These are phyloP conservation scores for Periconia macrospinosa DNA, from an alignment of 2,329 filamentous ascomycete genomes.

Conservation along the genomic window DNA sequence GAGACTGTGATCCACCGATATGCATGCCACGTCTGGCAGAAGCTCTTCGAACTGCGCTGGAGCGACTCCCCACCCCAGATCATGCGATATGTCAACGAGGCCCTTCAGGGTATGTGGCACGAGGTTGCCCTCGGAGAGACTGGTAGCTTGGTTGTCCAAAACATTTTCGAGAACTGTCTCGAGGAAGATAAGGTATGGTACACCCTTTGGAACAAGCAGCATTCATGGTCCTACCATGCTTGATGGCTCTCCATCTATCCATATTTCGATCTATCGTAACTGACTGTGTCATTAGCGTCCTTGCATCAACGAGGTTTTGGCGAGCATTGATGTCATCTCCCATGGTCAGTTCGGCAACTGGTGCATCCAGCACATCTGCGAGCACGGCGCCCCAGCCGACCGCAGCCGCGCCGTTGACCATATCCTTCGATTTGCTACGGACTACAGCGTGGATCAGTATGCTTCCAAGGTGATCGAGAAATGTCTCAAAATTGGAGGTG, in stretches of 20 bases:
- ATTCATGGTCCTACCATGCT: no score
- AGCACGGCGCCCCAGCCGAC: slow-evolving; percentile 89
- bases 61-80: slow-evolving; percentile 92
- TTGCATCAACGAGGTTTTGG: slow-evolving; percentile 94
- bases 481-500: slow-evolving; percentile 92
- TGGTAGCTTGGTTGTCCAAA: slow-evolving; percentile 95
- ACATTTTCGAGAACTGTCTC: slow-evolving; percentile 98
- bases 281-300: slow-evolving; percentile 66
- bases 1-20: slow-evolving; percentile 99
- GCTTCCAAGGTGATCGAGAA: slow-evolving; percentile 99
- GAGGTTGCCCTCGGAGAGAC: slow-evolving; percentile 97
- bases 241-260: no score
- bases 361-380: slow-evolving; percentile 99
- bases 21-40: slow-evolving; percentile 99
- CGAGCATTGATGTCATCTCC: slow-evolving; percentile 92
- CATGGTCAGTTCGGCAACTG: slow-evolving; percentile 99
- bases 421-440: slow-evolving; percentile 87
- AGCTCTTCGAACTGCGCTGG: slow-evolving; percentile 97
- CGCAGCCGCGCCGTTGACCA: slow-evolving; percentile 93
- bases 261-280: background rate
- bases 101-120: slow-evolving; percentile 95
- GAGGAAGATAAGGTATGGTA: slow-evolving; percentile 88
- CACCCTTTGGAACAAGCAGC: background rate
- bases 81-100: slow-evolving; percentile 97
- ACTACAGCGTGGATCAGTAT: slow-evolving; percentile 99